Conservation (phyloP, 129 eudicot genomes). For the carrot (Daucus carota) region DNA sequence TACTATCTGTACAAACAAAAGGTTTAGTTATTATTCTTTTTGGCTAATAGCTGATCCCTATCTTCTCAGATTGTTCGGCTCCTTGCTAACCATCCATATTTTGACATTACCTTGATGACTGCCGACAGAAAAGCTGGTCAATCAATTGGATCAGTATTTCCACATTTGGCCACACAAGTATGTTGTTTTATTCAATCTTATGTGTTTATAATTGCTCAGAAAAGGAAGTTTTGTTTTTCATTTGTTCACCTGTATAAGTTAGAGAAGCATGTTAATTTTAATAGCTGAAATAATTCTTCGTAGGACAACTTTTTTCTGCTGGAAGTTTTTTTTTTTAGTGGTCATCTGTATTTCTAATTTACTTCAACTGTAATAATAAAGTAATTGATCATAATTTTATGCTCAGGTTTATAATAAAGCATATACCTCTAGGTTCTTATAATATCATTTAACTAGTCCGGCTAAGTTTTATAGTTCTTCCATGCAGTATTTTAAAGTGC, state of each 20-base stretch:
- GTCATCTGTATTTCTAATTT: background rate
- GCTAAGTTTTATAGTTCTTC: background rate
- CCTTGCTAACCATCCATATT: constrained; percentile 76
- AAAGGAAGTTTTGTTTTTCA: background rate
- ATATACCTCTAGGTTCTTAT: background rate
- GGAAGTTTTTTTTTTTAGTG: background rate
- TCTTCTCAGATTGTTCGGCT: constrained; percentile 75
- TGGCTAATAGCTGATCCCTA: background rate
- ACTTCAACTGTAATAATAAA: background rate
- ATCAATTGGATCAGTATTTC: constrained; percentile 88
- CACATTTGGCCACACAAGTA: constrained; percentile 81
- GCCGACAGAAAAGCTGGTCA: constrained; percentile 99
- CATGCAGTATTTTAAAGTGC: background rate
- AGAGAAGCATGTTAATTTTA: background rate
- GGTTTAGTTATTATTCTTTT: background rate
- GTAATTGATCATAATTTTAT: background rate
- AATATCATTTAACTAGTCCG: background rate
- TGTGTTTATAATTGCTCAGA: background rate
- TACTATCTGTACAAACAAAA: background rate
- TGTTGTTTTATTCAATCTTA: background rate
- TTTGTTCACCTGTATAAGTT: background rate
- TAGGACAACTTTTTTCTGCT: background rate
- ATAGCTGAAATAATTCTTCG: background rate
- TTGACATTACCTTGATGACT: constrained; percentile 75
- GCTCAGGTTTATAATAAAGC: background rate